Base-by-base conservation (phyloP, 805 yeast species). In the Schwanniomyces occidentalis region DNA sequence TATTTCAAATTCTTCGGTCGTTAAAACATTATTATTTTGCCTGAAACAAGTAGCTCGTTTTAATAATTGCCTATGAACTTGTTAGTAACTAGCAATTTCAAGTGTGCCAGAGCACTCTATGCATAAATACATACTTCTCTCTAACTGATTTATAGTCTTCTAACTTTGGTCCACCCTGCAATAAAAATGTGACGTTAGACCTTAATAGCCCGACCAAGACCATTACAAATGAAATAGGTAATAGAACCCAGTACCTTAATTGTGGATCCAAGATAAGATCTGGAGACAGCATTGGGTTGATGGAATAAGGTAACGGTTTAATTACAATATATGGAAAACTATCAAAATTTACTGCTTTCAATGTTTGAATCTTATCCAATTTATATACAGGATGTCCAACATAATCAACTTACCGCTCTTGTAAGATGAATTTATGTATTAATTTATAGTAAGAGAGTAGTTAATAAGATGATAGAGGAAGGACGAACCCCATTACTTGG, bases 211-310 rank as follows among this genome's bases (percentile, higher is more conserved):
- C 96, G 4, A 88, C 88, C 37, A 90, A 61, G 8, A 93, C 82
- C 95, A 93, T 89, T 14, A 89, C 95, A 14, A 84, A 54, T 5
- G 95, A 79, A 27, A 93, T 90, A 16, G 99, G 99, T 22, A 88
- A 58, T 12, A 93, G 67, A 19, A 89, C 98, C 97, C 98, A 91
- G 49, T 80, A 75, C 55, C 85, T 82, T 42, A 93, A 69, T 35
- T 77, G 75, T 4, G 96, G 95, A 53, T 91, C 98, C 29, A 91
- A 65, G 10, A 80, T 34, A 23, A 65, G 53, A 30, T 65, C 70
- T 21, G 51, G 51, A 14, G 30, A 17, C 7, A 22, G 18, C 30
- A 27, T 27, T n/a, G n/a, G n/a, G n/a, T n/a, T n/a, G n/a, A n/a
- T n/a, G n/a, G n/a, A n/a, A n/a, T n/a, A n/a, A n/a, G n/a, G n/a